Percentiles rank a stretch among this genome's conserved stretches.
phyloP scores from a whole-genome alignment of 768 basidiomycete genomes.

The Pleurotus platypus region DNA sequence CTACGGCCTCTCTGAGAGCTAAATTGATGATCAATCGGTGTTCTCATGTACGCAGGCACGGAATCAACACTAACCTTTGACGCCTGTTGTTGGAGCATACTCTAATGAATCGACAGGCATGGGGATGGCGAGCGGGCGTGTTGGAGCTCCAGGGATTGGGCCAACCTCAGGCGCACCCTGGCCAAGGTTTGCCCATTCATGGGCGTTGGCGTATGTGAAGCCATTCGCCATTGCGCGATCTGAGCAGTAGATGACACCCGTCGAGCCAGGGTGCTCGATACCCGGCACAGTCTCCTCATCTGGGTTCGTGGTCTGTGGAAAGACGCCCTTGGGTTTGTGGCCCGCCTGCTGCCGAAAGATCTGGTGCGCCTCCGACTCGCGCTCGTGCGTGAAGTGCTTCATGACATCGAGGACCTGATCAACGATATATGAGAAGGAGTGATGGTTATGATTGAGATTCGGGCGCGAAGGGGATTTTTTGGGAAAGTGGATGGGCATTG shows the following conservation, averaged over 20 bases:
- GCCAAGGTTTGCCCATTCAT: constrained; percentile 88
- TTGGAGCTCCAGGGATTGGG: constrained; percentile 69
- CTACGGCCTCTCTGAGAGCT: constrained; percentile 88
- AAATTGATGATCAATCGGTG: constrained; percentile 8
- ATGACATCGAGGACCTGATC: constrained; percentile 69
- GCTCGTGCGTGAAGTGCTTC: constrained; percentile 67
- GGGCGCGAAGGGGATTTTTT: constrained; percentile 24
- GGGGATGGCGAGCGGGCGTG: constrained; percentile 61
- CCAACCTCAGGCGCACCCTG: constrained; percentile 92
- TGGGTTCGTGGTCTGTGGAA: constrained; percentile 72
- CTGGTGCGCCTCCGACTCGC: constrained; percentile 87
- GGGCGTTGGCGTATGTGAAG: constrained; percentile 72
- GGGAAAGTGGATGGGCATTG: constrained; percentile 1
- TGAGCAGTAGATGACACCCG: constrained; percentile 78
- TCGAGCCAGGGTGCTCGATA: constrained; percentile 72
- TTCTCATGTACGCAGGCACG: not conserved
- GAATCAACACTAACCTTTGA: constrained; percentile 52
- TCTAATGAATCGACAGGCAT: constrained; percentile 73
- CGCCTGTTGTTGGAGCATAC: constrained; percentile 91
- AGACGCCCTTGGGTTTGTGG: constrained; percentile 59
- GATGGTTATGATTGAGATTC: constrained; percentile 36
- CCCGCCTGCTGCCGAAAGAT: constrained; percentile 74
- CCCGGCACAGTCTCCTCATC: constrained; percentile 91
- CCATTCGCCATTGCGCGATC: constrained; percentile 96
- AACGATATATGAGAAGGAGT: constrained; percentile 41